Conservation (phyloP, 2,329 filamentous ascomycete genomes). For the Beauveria scarabaeidicola region DNA sequence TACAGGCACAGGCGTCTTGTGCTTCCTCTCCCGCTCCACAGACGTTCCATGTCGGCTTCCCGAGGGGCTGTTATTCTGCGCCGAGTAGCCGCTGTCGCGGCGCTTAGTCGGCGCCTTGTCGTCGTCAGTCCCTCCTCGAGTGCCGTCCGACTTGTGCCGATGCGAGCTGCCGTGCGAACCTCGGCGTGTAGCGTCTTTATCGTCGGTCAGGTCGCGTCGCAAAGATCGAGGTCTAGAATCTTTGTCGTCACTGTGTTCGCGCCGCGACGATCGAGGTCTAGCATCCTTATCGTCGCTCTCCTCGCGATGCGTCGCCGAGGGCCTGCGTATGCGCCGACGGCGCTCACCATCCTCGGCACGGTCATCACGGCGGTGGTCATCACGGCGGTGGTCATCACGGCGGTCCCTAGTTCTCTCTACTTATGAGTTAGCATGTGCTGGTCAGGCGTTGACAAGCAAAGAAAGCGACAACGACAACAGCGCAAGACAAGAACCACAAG, state of each 20-base stretch:
- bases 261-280: slow-evolving; percentile 19
- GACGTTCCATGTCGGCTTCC: slow-evolving; percentile 31
- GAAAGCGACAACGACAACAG: neutral
- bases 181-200: slow-evolving; percentile 22
- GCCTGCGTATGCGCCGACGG: neutral
- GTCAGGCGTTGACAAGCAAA: neutral
- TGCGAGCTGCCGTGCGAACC: slow-evolving; percentile 21
- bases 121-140: slow-evolving; percentile 19
- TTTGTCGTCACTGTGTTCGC: slow-evolving; percentile 1
- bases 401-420: slow-evolving; percentile 2
- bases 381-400: neutral
- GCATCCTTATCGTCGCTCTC: slow-evolving; percentile 24
- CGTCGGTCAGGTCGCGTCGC: neutral
- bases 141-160: slow-evolving; percentile 31
- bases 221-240: slow-evolving; percentile 23
- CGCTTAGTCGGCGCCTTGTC: slow-evolving; percentile 26
- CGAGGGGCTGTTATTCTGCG: slow-evolving; percentile 30
- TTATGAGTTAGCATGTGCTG: neutral
- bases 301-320: slow-evolving; percentile 5
- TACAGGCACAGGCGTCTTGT: neutral
- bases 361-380: neutral
- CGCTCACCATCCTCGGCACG: neutral
- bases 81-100: slow-evolving; percentile 38
- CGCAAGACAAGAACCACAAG: neutral
- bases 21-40: slow-evolving; percentile 30